Conservation (phyloP, 805 yeast species). For the Kuraishia hungarica region DNA sequence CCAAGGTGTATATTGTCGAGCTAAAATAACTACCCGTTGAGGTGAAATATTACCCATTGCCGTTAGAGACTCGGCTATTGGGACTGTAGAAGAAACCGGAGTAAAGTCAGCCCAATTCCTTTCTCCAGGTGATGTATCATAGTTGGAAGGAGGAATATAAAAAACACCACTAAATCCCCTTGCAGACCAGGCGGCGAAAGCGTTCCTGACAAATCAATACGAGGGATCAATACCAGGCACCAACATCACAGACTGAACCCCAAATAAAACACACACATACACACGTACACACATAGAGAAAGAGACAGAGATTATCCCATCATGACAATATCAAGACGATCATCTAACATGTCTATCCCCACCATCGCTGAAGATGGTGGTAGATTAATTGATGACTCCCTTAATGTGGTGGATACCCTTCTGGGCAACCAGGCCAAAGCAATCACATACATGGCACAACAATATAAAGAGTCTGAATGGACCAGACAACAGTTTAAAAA, state of each 20-base stretch:
- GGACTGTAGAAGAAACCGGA: no score
- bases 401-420: slow-evolving; percentile 27
- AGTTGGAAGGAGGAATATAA: no score
- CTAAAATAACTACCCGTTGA: slow-evolving; percentile 4
- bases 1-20: slow-evolving; percentile 30
- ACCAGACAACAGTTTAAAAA: slow-evolving; percentile 33
- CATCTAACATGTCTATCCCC: background rate
- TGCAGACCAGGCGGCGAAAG: no score
- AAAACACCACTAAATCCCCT: no score
- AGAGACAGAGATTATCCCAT: no score
- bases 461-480: slow-evolving; percentile 35
- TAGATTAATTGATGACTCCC: background rate
- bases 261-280: background rate
- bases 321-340: background rate
- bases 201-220: no score
- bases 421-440: slow-evolving; percentile 40
- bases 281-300: background rate
- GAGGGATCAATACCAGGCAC: no score
- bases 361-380: background rate
- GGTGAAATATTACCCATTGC: no score
- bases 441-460: slow-evolving; percentile 31
- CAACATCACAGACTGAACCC: no score
- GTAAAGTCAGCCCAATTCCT: no score
- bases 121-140: no score
- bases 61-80: no score